Percentiles rank a stretch among this genome's conserved stretches.
Evolutionary conservation across 768 basidiomycete genomes (phyloP).

Genomic region (Cyathus striatus): DNA sequence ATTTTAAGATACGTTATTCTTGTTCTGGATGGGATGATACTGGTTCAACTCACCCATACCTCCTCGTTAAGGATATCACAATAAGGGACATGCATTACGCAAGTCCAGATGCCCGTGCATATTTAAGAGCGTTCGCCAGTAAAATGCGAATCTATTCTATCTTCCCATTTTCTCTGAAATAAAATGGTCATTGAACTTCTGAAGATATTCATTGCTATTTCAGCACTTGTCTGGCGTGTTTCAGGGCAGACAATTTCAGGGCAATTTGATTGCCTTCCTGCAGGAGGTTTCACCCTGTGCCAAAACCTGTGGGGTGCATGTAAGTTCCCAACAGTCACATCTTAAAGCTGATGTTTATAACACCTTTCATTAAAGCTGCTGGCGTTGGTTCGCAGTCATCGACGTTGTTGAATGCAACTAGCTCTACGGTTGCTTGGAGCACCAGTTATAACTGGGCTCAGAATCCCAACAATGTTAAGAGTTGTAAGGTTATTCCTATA

Average conservation of each 20-base stretch:
- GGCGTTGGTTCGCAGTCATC: constrained; percentile 47
- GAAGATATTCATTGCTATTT: neutral
- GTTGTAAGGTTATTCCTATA: constrained; percentile 30
- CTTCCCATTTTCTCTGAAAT: too few species aligned
- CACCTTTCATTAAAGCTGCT: constrained; percentile 17
- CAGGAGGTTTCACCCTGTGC: constrained; percentile 46
- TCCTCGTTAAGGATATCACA: too few species aligned
- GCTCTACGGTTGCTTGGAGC: constrained; percentile 43
- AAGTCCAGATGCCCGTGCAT: too few species aligned
- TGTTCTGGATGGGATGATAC: too few species aligned
- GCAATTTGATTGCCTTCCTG: constrained; percentile 35
- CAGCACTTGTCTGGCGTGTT: neutral
- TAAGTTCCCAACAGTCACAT: constrained; percentile 12
- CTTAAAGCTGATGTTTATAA: neutral
- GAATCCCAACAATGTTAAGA: constrained; percentile 47
- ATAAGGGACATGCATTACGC: too few species aligned
- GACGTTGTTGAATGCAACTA: constrained; percentile 33
- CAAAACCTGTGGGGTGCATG: constrained; percentile 53
- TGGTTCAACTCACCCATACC: too few species aligned
- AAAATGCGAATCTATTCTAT: too few species aligned
- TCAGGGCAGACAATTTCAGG: constrained; percentile 38
- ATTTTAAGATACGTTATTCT: too few species aligned
- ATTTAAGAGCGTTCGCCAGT: too few species aligned
- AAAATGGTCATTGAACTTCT: neutral
- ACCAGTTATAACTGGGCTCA: constrained; percentile 51